These are phyloP conservation scores for Cucumis cinereus DNA, from an alignment of 306 rosid species.

Conservation along the genomic window DNA sequence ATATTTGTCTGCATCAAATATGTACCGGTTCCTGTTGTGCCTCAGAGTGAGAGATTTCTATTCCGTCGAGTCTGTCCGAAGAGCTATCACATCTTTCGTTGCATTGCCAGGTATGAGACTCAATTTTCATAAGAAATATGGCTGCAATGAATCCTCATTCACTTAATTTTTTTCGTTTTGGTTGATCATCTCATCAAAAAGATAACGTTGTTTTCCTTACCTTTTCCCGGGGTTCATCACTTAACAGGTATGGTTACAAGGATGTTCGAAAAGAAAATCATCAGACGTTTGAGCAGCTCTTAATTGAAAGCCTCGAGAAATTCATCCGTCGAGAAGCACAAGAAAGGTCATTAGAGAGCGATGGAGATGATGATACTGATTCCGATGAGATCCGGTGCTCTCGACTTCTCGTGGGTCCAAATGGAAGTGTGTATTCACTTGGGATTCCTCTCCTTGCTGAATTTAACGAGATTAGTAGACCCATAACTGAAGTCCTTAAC, in stretches of 20 bases:
- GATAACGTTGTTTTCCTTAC: neutral
- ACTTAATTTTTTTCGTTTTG: neutral
- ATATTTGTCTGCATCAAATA: slow-evolving; percentile 91
- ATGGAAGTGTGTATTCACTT: slow-evolving; percentile 85
- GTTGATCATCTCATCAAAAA: neutral
- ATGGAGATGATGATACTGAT: slow-evolving; percentile 62
- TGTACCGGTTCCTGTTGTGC: slow-evolving; percentile 83
- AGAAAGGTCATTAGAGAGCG: slow-evolving; percentile 78
- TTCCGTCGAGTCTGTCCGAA: slow-evolving; percentile 92
- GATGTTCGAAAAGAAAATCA: slow-evolving; percentile 94
- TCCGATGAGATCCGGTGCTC: slow-evolving; percentile 37
- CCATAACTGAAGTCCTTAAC: slow-evolving; percentile 46
- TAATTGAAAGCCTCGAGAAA: slow-evolving; percentile 92
- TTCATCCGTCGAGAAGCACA: slow-evolving; percentile 93
- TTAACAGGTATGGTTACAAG: slow-evolving; percentile 79
- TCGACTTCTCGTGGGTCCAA: slow-evolving; percentile 73
- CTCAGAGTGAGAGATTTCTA: slow-evolving; percentile 96
- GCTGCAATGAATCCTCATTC: neutral
- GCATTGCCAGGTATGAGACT: slow-evolving; percentile 59
- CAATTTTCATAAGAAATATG: neutral
- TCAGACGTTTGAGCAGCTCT: slow-evolving; percentile 86
- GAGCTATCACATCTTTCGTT: slow-evolving; percentile 81
- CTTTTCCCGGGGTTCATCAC: neutral
- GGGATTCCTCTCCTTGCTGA: slow-evolving; percentile 76
- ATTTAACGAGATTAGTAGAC: slow-evolving; percentile 17